phyloP scores from a whole-genome alignment of 345 rosid genomes.

The Fremontodendron californicum region DNA sequence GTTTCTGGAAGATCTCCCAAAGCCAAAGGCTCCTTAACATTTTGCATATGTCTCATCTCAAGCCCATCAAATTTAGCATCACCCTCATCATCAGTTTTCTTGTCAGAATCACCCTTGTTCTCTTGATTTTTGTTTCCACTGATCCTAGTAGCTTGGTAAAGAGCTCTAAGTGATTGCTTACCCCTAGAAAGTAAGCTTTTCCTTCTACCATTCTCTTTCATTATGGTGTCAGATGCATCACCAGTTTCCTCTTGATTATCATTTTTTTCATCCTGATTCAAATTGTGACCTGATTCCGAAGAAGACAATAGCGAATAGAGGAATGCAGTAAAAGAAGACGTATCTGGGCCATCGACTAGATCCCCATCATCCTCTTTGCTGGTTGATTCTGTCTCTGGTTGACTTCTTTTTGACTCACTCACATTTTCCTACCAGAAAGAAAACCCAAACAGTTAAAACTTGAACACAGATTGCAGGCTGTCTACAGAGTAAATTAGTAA shows the following conservation, averaged over 20 bases:
- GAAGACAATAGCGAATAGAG: conserved; percentile 75
- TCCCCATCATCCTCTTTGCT: conserved; percentile 42
- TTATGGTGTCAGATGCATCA: conserved; percentile 31
- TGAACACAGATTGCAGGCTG: background rate
- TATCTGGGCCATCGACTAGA: conserved; percentile 72
- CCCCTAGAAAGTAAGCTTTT: conserved; percentile 69
- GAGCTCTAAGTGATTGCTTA: conserved; percentile 58
- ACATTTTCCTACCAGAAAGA: conserved; percentile 43
- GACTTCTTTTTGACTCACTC: conserved; percentile 44
- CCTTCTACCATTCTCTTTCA: conserved; percentile 54
- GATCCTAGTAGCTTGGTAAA: conserved; percentile 54
- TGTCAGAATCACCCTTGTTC: conserved; percentile 36
- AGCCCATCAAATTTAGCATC: conserved; percentile 43
- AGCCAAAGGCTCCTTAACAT: conserved; percentile 34
- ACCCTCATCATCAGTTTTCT: conserved; percentile 33
- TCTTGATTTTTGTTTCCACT: conserved; percentile 47
- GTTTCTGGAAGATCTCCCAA: conserved; percentile 36
- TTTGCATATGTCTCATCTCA: conserved; percentile 51
- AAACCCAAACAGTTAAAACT: background rate
- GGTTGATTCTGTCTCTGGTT: conserved; percentile 41
- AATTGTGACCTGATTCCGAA: conserved; percentile 43
- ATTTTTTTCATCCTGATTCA: conserved; percentile 34
- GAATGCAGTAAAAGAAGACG: conserved; percentile 91
- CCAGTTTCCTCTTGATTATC: conserved; percentile 38
- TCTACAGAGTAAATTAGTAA: background rate